phyloP scores from a whole-genome alignment of 371 early-diverging fungal genomes.

The Mucor indicus region DNA sequence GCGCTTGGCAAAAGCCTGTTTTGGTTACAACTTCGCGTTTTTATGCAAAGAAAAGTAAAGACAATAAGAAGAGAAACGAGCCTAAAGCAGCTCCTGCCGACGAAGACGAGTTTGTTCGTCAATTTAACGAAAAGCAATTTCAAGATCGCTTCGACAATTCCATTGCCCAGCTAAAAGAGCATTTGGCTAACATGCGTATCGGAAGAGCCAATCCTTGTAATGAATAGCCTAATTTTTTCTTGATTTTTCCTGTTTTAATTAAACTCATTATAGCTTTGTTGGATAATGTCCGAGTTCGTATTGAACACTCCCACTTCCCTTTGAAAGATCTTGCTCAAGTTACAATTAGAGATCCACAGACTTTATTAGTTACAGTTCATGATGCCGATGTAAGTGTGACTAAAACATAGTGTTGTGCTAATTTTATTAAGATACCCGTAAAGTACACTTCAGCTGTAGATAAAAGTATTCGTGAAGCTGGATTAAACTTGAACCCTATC shows the following conservation, averaged over 20 bases:
- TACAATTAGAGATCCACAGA: slow-evolving; percentile 84
- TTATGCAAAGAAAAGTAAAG: slow-evolving; percentile 38
- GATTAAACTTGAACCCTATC: slow-evolving; percentile 80
- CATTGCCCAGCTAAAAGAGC: slow-evolving; percentile 56
- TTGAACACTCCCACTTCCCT: slow-evolving; percentile 54
- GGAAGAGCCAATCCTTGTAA: slow-evolving; percentile 79
- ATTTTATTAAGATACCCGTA: no score
- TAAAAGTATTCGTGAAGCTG: slow-evolving; percentile 79
- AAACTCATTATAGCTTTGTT: slow-evolving; percentile 53
- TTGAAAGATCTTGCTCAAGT: slow-evolving; percentile 79
- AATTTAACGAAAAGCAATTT: slow-evolving; percentile 43
- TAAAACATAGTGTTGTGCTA: no score
- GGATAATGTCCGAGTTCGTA: slow-evolving; percentile 68
- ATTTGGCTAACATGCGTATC: slow-evolving; percentile 63
- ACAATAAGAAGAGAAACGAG: slow-evolving; percentile 31
- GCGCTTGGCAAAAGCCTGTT: slow-evolving; percentile 8
- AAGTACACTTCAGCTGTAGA: slow-evolving; percentile 73
- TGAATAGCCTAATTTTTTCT: not conserved
- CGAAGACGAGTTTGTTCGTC: slow-evolving; percentile 21
- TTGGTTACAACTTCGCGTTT: slow-evolving; percentile 6
- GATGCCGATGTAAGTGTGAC: slow-evolving; percentile 63
- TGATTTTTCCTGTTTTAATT: not conserved
- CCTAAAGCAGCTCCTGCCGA: slow-evolving; percentile 18
- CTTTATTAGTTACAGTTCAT: slow-evolving; percentile 76
- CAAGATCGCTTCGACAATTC: slow-evolving; percentile 43